These are phyloP conservation scores for Pseudogymnoascus verrucosus DNA, from an alignment of 2,329 filamentous ascomycete species.

Conservation along the genomic window DNA sequence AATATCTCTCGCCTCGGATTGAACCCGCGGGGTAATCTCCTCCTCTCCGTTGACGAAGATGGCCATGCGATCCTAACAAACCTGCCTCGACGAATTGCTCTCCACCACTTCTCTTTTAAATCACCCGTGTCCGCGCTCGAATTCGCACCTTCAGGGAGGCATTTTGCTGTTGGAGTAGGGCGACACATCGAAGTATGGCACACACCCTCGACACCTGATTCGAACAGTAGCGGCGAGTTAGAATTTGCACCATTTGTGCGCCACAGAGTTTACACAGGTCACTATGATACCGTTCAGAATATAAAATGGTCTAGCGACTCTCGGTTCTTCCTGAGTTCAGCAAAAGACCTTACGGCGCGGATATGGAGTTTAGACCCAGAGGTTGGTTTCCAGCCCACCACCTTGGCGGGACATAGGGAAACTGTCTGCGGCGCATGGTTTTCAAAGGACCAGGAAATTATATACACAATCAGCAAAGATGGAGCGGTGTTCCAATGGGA, in stretches of 20 bases:
- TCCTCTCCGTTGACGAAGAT: slow-evolving; percentile 90
- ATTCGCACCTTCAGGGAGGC: slow-evolving; percentile 82
- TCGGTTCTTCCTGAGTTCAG: slow-evolving; percentile 85
- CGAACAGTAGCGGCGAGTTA: slow-evolving; percentile 69
- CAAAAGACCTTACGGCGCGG: slow-evolving; percentile 83
- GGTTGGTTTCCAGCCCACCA: slow-evolving; percentile 82
- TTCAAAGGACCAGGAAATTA: slow-evolving; percentile 85
- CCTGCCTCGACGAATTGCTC: slow-evolving; percentile 71
- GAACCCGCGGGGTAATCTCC: slow-evolving; percentile 80
- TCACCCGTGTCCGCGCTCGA: slow-evolving; percentile 72
- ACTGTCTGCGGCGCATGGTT: slow-evolving; percentile 94
- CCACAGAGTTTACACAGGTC: slow-evolving; percentile 76
- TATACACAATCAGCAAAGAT: slow-evolving; percentile 94
- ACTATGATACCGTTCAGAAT: slow-evolving; percentile 78
- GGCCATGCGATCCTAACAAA: slow-evolving; percentile 91
- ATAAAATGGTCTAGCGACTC: slow-evolving; percentile 97
- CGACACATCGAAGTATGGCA: slow-evolving; percentile 92
- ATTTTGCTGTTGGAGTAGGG: slow-evolving; percentile 84
- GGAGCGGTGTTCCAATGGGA: slow-evolving; percentile 95
- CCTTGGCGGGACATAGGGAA: slow-evolving; percentile 84
- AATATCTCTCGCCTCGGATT: slow-evolving; percentile 87
- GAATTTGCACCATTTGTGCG: slow-evolving; percentile 93
- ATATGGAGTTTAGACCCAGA: slow-evolving; percentile 92
- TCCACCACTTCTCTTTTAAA: slow-evolving; percentile 95
- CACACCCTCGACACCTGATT: slow-evolving; percentile 81